Conservation (phyloP, 2,329 filamentous ascomycete species). For the Scytalidium sp. region DNA sequence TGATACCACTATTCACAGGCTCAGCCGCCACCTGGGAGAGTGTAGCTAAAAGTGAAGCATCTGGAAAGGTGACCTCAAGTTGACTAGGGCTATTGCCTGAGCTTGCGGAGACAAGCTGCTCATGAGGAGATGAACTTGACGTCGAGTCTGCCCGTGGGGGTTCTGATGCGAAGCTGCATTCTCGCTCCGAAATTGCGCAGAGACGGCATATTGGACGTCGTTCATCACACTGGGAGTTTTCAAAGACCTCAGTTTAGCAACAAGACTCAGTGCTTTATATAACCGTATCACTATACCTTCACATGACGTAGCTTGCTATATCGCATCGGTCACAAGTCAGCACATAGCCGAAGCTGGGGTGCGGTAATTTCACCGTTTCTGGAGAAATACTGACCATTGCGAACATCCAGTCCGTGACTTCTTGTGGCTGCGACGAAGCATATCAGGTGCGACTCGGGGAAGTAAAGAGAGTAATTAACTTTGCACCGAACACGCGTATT, state of each 20-base stretch:
- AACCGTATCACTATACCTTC: conserved; percentile 19
- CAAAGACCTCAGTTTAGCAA: conserved; percentile 3
- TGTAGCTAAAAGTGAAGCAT: too few relatives aligned
- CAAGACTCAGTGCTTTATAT: background rate
- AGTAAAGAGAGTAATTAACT: too few relatives aligned
- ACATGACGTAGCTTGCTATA: conserved; percentile 29
- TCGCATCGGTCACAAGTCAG: conserved; percentile 2
- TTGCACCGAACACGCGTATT: too few relatives aligned
- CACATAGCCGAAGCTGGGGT: too few relatives aligned
- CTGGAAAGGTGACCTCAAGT: too few relatives aligned
- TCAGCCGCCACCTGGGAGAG: too few relatives aligned
- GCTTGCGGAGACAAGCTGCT: background rate
- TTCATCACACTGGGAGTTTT: conserved; percentile 24
- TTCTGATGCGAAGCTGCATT: conserved; percentile 20
- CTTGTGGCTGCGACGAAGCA: conserved; percentile 27
- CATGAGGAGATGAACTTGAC: conserved; percentile 4
- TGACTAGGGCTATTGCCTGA: conserved; percentile 2
- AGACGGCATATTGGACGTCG: conserved; percentile 24
- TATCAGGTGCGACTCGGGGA: too few relatives aligned
- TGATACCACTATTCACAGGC: too few relatives aligned
- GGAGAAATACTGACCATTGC: conserved; percentile 18
- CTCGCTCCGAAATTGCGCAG: conserved; percentile 25
- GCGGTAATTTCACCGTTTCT: background rate
- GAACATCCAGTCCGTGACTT: conserved; percentile 30
- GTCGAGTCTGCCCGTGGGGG: background rate